Conservation (phyloP, 805 yeast species). For the Candida peoriensis region DNA sequence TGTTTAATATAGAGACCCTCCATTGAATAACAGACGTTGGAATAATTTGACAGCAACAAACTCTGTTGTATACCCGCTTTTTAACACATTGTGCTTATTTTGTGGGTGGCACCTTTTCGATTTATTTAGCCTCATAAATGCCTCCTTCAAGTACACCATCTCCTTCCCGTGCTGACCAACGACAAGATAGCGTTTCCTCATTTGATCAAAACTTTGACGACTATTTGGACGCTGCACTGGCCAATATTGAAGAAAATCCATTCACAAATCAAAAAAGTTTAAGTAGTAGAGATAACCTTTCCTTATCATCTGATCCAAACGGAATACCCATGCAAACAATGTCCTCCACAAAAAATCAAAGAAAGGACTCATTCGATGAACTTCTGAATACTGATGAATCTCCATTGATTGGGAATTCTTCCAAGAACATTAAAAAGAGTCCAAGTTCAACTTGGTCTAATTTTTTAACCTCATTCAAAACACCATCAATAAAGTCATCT, state of each 20-base stretch:
- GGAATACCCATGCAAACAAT: conserved; percentile 28
- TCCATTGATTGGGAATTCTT: conserved; percentile 9
- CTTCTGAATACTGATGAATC: conserved; percentile 15
- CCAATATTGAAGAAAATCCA: conserved; percentile 40
- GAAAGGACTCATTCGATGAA: conserved; percentile 23
- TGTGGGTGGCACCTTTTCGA: too few relatives aligned
- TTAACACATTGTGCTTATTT: too few relatives aligned
- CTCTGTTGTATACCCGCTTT: too few relatives aligned
- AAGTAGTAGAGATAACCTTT: conserved; percentile 23
- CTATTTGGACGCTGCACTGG: conserved; percentile 62
- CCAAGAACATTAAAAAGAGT: conserved; percentile 5
- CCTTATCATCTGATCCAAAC: conserved; percentile 28
- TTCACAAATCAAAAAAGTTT: conserved; percentile 14
- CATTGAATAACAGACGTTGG: too few relatives aligned
- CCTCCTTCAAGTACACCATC: conserved; percentile 15
- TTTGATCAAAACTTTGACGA: conserved; percentile 61
- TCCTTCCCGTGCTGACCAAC: conserved; percentile 13
- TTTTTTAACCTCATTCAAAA: conserved; percentile 6
- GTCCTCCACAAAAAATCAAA: conserved; percentile 16
- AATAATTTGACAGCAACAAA: too few relatives aligned
- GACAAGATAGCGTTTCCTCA: conserved; percentile 34
- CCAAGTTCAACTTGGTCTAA: conserved; percentile 15
- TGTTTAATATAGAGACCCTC: too few relatives aligned
- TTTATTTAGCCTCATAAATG: conserved; percentile 13
- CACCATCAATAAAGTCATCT: conserved; percentile 2